Conservation (phyloP, 129 eudicot genomes). For the Glebionis coronaria region DNA sequence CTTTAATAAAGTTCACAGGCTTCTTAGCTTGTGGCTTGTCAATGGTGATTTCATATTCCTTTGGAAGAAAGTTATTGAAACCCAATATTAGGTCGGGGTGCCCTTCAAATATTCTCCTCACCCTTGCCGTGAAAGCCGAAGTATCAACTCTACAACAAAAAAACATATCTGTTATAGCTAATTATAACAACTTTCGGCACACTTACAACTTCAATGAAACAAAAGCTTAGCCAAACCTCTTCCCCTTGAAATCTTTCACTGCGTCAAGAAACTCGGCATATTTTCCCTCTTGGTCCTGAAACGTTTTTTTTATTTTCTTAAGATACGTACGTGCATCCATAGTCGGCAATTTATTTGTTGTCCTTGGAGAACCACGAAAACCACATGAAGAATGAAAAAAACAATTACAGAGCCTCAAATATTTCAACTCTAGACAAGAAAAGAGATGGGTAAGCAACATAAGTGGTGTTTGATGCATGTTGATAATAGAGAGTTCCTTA, state of each 20-base stretch:
- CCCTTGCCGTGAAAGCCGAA: constrained; percentile 61
- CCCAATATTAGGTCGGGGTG: constrained; percentile 69
- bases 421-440: too few relatives aligned
- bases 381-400: too few relatives aligned
- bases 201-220: constrained; percentile 7
- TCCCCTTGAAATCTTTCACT: constrained; percentile 81
- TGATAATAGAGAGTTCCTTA: not conserved
- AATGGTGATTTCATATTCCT: too few relatives aligned
- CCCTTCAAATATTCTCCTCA: constrained; percentile 76
- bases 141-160: constrained; percentile 53
- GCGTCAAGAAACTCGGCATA: constrained; percentile 85
- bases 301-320: constrained; percentile 70
- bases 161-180: constrained; percentile 4
- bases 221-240: constrained; percentile 46
- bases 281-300: constrained; percentile 56
- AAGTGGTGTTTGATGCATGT: too few relatives aligned
- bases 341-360: constrained; percentile 59
- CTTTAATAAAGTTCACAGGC: too few relatives aligned
- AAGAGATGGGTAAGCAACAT: too few relatives aligned
- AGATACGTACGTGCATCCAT: constrained; percentile 75
- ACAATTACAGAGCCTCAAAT: too few relatives aligned
- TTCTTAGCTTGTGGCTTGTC: too few relatives aligned
- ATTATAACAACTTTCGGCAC: constrained; percentile 19
- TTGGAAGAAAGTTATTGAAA: constrained; percentile 87
- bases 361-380: too few relatives aligned